Base-by-base conservation (phyloP, 2,329 filamentous ascomycete genomes). In the Aphanoascus verrucosus region DNA sequence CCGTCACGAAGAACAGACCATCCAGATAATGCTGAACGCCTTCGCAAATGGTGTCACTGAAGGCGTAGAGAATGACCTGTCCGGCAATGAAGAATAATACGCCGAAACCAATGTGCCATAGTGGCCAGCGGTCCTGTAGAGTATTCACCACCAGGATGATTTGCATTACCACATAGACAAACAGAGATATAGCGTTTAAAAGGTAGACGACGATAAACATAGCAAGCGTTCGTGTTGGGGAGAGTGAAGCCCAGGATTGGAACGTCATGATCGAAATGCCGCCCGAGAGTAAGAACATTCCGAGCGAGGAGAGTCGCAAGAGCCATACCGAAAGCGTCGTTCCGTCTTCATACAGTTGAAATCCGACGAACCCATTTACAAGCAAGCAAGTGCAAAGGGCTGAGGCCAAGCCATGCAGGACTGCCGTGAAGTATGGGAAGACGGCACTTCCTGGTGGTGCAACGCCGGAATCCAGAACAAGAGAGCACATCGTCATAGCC, bases 331-430 rank as follows among this genome's bases (percentile, higher is more conserved):
- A 96, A 40, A 97, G 75, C 1, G 85, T 84, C 1, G 93, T 98
- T 49, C 93, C 93, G 64, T 98, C 93, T 71, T 98, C 93, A 69
- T 98, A 98, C 11, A 98, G 77, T 71, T 97, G 93, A 71, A 98
- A 98, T 34, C 93, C 93, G 52, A 98, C 91, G 65, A 98, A 98
- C 42, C 93, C 93, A 69, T 97, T 97, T 75, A 98, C 90, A 62
- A 97, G 75, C 53, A 98, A 76, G 67, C 86, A 94, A 23, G 88
- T 91, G 67, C 93, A 85, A 28, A 94, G 78, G 0, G 93, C 88
- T 35, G 88, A 95, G 19, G 83, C 76, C 51, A 98, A 76, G 12
- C 91, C 93, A 58, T 84, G 85, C 64, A 98, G 93, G 5, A 85
- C 81, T 9, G 89, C 86, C 59, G 88, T 86, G 65, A 98, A 96